Conservation (phyloP, 306 rosid genomes). For the Lathyrus sativus region DNA sequence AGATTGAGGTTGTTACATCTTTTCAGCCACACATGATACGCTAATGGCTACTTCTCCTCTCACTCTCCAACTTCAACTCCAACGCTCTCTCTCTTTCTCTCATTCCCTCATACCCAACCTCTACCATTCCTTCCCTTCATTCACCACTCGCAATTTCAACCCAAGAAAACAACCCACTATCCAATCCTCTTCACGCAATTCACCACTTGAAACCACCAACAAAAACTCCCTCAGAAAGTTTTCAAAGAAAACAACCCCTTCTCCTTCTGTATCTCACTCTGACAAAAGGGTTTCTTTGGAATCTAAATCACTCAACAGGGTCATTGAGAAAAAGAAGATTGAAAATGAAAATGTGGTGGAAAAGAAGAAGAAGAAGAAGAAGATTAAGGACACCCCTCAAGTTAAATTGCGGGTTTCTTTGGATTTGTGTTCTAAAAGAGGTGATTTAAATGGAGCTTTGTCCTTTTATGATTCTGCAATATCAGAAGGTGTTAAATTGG, state of each 20-base stretch:
- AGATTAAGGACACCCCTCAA: slow-evolving; percentile 46
- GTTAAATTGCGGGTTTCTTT: slow-evolving; percentile 51
- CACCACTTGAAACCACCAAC: slow-evolving; percentile 22
- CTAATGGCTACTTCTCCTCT: slow-evolving; percentile 45
- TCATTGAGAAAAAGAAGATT: slow-evolving; percentile 35
- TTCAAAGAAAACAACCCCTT: slow-evolving; percentile 34
- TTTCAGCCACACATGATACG: neutral
- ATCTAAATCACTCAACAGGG: slow-evolving; percentile 12
- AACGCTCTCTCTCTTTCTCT: slow-evolving; percentile 38
- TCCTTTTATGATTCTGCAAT: slow-evolving; percentile 64
- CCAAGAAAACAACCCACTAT: slow-evolving; percentile 24
- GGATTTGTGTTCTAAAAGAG: slow-evolving; percentile 85
- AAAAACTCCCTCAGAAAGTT: neutral
- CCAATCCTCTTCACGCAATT: slow-evolving; percentile 44
- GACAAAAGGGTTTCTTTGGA: slow-evolving; percentile 42
- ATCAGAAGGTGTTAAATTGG: slow-evolving; percentile 52
- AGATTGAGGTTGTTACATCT: neutral
- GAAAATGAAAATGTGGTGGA: slow-evolving; percentile 30
- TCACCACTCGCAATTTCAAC: slow-evolving; percentile 33
- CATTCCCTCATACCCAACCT: slow-evolving; percentile 29
- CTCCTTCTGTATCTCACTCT: slow-evolving; percentile 21
- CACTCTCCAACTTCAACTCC: slow-evolving; percentile 39
- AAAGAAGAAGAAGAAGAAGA: slow-evolving; percentile 35
- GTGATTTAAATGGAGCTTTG: slow-evolving; percentile 75
- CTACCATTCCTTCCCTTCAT: slow-evolving; percentile 12